These are phyloP conservation scores for Crithidia bombi DNA, from an alignment of 208 protist species.

Conservation along the genomic window DNA sequence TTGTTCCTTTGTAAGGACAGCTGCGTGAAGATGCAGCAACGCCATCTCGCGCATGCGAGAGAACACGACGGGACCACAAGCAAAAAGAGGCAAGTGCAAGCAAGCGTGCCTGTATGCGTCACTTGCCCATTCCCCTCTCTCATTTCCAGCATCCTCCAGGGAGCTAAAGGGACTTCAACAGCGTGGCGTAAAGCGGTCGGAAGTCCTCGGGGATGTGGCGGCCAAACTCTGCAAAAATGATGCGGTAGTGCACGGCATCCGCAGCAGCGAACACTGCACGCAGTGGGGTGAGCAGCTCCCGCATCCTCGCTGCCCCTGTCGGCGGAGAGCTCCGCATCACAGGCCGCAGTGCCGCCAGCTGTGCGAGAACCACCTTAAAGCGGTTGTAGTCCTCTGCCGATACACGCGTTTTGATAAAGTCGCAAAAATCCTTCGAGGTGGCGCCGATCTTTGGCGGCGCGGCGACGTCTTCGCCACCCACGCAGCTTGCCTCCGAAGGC, in stretches of 20 bases:
- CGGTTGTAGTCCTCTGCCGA: slow-evolving; percentile 49
- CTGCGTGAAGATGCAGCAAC: no score
- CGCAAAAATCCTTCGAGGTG: slow-evolving; percentile 84
- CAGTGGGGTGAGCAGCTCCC: slow-evolving; percentile 31
- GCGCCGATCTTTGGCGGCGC: slow-evolving; percentile 34
- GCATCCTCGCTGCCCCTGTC: slow-evolving; percentile 20
- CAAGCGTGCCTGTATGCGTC: no score
- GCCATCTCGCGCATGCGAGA: no score
- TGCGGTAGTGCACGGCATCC: slow-evolving; percentile 27
- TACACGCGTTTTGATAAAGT: slow-evolving; percentile 72
- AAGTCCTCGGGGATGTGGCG: slow-evolving; percentile 83
- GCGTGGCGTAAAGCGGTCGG: slow-evolving; percentile 50
- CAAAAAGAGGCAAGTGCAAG: no score
- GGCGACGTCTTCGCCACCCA: neutral
- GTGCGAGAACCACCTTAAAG: slow-evolving; percentile 60
- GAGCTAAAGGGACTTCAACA: slow-evolving; percentile 35
- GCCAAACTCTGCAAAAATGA: slow-evolving; percentile 60
- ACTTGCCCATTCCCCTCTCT: no score
- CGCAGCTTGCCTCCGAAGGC: neutral
- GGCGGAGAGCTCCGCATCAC: slow-evolving; percentile 15
- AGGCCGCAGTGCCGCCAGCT: slow-evolving; percentile 51
- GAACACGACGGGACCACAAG: no score
- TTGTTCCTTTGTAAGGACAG: no score
- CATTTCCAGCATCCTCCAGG: neutral
- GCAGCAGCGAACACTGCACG: slow-evolving; percentile 51